Conservation (phyloP, 1,139 yeast genomes). For the Pichia sorboxylosa region DNA sequence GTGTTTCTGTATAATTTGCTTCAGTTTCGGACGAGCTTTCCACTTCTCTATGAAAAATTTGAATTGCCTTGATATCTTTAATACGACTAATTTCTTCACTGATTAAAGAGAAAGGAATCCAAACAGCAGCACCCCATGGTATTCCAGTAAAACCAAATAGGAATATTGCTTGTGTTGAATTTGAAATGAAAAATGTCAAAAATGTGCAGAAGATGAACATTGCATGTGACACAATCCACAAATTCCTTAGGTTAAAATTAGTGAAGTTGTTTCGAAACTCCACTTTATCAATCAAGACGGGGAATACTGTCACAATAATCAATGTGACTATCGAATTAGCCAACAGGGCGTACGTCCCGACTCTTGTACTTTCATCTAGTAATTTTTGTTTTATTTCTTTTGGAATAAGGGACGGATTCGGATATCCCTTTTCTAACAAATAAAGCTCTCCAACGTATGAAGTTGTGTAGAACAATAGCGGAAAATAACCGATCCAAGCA, state of each 20-base stretch:
- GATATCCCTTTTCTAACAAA: slow-evolving; percentile 25
- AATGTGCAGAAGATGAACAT: slow-evolving; percentile 30
- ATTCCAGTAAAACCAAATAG: slow-evolving; percentile 35
- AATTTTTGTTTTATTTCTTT: slow-evolving; percentile 25
- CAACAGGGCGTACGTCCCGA: slow-evolving; percentile 33
- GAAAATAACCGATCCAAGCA: slow-evolving; percentile 43
- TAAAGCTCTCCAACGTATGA: slow-evolving; percentile 39
- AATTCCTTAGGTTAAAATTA: slow-evolving; percentile 16
- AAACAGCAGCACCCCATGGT: slow-evolving; percentile 40
- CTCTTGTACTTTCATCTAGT: slow-evolving; percentile 30
- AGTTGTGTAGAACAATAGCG: slow-evolving; percentile 38
- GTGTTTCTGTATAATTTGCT: slow-evolving; percentile 8
- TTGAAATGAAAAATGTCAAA: slow-evolving; percentile 29
- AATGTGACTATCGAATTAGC: slow-evolving; percentile 33
- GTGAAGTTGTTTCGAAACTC: background rate
- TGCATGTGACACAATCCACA: slow-evolving; percentile 33
- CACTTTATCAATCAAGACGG: slow-evolving; percentile 23
- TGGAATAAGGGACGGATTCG: slow-evolving; percentile 30
- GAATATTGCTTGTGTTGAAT: slow-evolving; percentile 27
- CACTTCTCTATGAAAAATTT: slow-evolving; percentile 15
- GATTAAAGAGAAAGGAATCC: slow-evolving; percentile 41
- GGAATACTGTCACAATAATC: slow-evolving; percentile 28
- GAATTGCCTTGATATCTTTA: slow-evolving; percentile 26
- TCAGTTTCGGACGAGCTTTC: background rate
- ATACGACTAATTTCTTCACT: slow-evolving; percentile 38